Evolutionary conservation across 495 filamentous ascomycete genomes (phyloP).

Genomic region (Xylaria sp.): DNA sequence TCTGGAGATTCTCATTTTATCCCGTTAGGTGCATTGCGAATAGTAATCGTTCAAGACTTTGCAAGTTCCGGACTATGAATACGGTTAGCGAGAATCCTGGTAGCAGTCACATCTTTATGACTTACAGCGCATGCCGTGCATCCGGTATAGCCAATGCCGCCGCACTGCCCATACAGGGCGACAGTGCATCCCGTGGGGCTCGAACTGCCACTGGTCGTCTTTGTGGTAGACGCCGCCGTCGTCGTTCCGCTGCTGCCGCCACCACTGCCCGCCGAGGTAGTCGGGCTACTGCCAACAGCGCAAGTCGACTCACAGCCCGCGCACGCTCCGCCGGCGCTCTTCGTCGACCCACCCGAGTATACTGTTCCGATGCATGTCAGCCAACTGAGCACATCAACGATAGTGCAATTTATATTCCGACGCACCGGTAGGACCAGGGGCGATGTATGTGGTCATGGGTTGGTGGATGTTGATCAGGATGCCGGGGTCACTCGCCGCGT

Average conservation of each 20-base stretch:
- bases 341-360: slow-evolving; percentile 48
- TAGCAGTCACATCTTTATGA: slow-evolving; percentile 7
- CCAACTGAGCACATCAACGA: background rate
- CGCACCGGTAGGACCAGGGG: slow-evolving; percentile 45
- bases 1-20: background rate
- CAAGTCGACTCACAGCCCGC: slow-evolving; percentile 51
- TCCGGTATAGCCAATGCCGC: slow-evolving; percentile 52
- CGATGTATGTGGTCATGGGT: slow-evolving; percentile 43
- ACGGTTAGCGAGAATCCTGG: slow-evolving; percentile 15
- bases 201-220: slow-evolving; percentile 34
- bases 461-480: slow-evolving; percentile 59
- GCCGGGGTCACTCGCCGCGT: slow-evolving; percentile 55
- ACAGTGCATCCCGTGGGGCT: slow-evolving; percentile 42
- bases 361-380: slow-evolving; percentile 34
- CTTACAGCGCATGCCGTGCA: slow-evolving; percentile 52
- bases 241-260: slow-evolving; percentile 19
- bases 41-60: slow-evolving; percentile 43
- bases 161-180: slow-evolving; percentile 53
- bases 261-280: slow-evolving; percentile 29
- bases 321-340: slow-evolving; percentile 45
- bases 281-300: slow-evolving; percentile 41
- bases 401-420: background rate
- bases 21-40: slow-evolving; percentile 45
- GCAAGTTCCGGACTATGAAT: slow-evolving; percentile 34
- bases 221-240: slow-evolving; percentile 24